Evolutionary conservation across 371 early-diverging fungal genomes (phyloP).

Genomic region (Syncephalastrum sp.): DNA sequence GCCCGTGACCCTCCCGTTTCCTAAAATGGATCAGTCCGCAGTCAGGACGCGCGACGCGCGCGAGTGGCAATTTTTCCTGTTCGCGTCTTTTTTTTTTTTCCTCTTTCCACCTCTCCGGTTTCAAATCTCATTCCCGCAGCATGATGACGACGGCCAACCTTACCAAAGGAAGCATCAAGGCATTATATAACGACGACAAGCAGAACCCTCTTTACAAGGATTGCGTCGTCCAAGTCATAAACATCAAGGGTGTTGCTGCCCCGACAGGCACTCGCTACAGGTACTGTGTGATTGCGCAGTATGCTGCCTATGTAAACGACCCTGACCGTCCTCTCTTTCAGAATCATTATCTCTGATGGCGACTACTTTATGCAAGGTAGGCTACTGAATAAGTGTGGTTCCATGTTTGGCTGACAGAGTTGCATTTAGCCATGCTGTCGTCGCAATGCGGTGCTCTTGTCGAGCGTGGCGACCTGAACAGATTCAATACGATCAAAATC

Average conservation of each 20-base stretch:
- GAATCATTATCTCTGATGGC: constrained; percentile 74
- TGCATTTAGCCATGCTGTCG: constrained; percentile 63
- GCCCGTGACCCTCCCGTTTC: too few relatives aligned
- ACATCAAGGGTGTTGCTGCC: constrained; percentile 49
- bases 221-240: constrained; percentile 65
- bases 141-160: too few relatives aligned
- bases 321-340: constrained; percentile 14
- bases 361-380: constrained; percentile 60
- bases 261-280: constrained; percentile 54
- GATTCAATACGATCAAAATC: constrained; percentile 53
- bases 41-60: too few relatives aligned
- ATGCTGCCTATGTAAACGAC: constrained; percentile 3
- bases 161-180: constrained; percentile 19
- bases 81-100: too few relatives aligned
- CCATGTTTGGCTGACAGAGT: not conserved
- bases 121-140: too few relatives aligned
- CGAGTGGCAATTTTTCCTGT: too few relatives aligned
- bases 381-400: constrained; percentile 14
- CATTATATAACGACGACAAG: constrained; percentile 41
- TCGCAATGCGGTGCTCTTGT: constrained; percentile 53
- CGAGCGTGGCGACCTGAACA: constrained; percentile 41
- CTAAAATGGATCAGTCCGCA: too few relatives aligned
- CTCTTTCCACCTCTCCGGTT: too few relatives aligned
- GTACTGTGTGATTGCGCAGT: constrained; percentile 29
- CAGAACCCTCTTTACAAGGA: constrained; percentile 18